Evolutionary conservation across 2,329 filamentous ascomycete genomes (phyloP), one percentile per base, ranked within the genome.

Genomic region (Aspergillus nomiae): DNA sequence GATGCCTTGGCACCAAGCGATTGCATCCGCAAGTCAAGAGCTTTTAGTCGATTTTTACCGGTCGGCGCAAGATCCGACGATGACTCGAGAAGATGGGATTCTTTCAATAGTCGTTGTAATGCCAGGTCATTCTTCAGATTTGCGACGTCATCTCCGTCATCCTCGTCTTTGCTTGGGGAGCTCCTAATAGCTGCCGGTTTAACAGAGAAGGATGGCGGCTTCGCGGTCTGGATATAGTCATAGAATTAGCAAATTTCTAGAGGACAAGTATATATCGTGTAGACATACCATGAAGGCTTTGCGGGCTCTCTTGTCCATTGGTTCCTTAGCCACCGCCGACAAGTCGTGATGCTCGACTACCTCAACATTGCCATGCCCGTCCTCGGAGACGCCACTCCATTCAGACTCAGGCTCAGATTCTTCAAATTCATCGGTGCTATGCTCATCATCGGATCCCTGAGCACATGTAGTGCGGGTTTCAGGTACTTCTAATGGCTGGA

Each of bases 121-220:
- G 92, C 94, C 59, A 97, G 88, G 77, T 98, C 95, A 77, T 97
- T 94, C 76, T 94, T 93, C 21, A 98, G 85, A 65, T 96, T 90
- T 12, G 81, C 77, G 28, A 82, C 77, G 74, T 90, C 88, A 21
- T 84, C 79, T 63, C 84, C 78, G 34, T 82, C 75, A 67, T 75
- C 78, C 41, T 75, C 72, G 28, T 64, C 59, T 58, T 74, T 63
- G 36, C 65, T 70, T 28, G 69, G 58, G 21, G 65, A 69, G 34
- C 63, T 65, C 59, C 67, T 68, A 4, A 68, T 58, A 63, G 63
- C 45, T 11, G 59, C 65, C 53, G 61, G 56, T 24, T 74, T 68
- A 26, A 63, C 53, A 58, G 71, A 67, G 41, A 77, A 75, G 2
- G 79, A 74, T 9, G 85, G 82, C 14, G 84, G 84, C 74, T 85